Evolutionary conservation across 2,329 filamentous ascomycete species (phyloP), one percentile per base, ranked within the genome.

Genomic region (Dichotomopilus funicola): DNA sequence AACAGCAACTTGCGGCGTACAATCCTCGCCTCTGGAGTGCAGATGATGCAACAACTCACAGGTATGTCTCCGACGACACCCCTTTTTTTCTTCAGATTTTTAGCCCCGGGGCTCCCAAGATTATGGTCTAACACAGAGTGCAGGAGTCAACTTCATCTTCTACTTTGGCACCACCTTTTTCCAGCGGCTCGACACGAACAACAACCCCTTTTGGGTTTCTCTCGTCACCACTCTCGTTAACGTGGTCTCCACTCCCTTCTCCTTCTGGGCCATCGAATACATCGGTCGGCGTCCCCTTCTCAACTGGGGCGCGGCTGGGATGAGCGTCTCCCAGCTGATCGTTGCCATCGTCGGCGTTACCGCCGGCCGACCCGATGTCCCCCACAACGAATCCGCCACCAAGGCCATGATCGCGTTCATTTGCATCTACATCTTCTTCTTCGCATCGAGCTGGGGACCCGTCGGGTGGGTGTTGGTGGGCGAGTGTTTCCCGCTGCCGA

Each of bases 371-470:
- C 7, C 46, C 10, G 55, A 58, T 31, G 78, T 77, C 64, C 71
- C 74, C 42, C 75, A 72, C 62, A 71, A 56, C 31, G 51, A 51
- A 13, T 11, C 40, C 10, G 71, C 71, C n/a, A 65, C 70, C 42
- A 64, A 64, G 40, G 78, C 82, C 42, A 80, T 87, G 73, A 87
- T 90, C 62, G 81, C 85, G 53, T 88, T 89, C 74, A 89, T 88
- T 68, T 86, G 82, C 73, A 80, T 91, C 73, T 87, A 87, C 78
- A 89, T 91, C 72, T 83, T 87, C 75, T 88, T 86, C 80, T 91
- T 90, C 70, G 87, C 87, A 51, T 78, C 77, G 19, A 89, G 86
- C 51, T 91, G 87, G 87, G 87, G 87, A 43, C 87, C 87, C 1
- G 81, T 67, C 9, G 60, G 53, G 5, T 87, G 83, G 83, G 79